A percentile compares a stretch with the other conserved stretches of the same genome.
Evolutionary conservation across 768 basidiomycete species (phyloP).

Genomic region (Mycena leptocephala): DNA sequence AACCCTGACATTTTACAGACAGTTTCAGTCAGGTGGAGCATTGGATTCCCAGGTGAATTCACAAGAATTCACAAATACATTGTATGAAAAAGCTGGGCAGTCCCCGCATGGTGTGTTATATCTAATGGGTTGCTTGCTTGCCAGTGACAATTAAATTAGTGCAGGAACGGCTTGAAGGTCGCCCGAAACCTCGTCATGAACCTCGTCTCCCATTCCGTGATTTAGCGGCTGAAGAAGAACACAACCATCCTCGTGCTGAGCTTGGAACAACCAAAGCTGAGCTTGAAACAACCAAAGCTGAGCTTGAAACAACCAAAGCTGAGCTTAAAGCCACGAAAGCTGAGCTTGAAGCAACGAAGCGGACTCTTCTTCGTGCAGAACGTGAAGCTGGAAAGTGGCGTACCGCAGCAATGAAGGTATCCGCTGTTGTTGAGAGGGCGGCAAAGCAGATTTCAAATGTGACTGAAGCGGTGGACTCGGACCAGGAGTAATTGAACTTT

Average conservation of each 20-base stretch:
- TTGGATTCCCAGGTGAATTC: neutral
- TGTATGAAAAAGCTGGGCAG: neutral
- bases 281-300: no score
- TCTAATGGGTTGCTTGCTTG: neutral
- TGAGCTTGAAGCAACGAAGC: no score
- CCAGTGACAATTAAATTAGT: neutral
- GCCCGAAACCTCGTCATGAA: neutral
- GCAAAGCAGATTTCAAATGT: neutral
- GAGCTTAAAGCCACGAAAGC: no score
- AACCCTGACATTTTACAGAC: neutral
- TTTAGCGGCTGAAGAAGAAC: neutral
- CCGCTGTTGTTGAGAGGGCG: neutral
- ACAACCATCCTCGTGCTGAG: neutral
- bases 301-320: neutral
- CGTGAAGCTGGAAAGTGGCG: neutral
- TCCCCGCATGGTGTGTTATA: neutral
- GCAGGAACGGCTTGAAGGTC: neutral
- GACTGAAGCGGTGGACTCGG: neutral
- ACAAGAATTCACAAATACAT: neutral
- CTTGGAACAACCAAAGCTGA: neutral
- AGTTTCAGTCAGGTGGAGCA: neutral
- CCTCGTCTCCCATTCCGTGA: neutral
- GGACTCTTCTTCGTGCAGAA: neutral
- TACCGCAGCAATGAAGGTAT: neutral
- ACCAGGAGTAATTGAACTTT: neutral